Evolutionary conservation across 2,329 filamentous ascomycete genomes (phyloP).

Genomic region (Fusarium sublunatum): DNA sequence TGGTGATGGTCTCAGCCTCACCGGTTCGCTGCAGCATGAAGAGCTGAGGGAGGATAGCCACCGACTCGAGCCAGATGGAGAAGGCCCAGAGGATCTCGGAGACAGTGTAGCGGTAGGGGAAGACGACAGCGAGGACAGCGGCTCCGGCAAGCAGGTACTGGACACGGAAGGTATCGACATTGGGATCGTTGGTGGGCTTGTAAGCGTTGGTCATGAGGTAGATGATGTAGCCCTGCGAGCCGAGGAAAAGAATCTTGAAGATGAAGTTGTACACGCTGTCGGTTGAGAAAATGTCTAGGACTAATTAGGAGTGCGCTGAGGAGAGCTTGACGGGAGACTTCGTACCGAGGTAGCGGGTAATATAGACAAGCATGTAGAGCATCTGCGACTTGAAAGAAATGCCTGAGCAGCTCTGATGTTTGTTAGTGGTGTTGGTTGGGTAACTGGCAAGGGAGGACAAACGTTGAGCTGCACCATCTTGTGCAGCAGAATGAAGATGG

Average conservation of each 20-base stretch:
- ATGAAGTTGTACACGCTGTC: slow-evolving; percentile 88
- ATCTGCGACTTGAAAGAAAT: slow-evolving; percentile 99
- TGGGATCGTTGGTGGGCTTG: slow-evolving; percentile 97
- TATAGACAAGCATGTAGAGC: slow-evolving; percentile 92
- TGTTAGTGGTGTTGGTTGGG: slow-evolving; percentile 34
- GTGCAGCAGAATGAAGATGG: slow-evolving; percentile 92
- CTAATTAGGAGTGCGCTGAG: slow-evolving; percentile 9
- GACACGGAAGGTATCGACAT: slow-evolving; percentile 96
- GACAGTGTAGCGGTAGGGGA: slow-evolving; percentile 85
- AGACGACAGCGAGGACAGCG: slow-evolving; percentile 79
- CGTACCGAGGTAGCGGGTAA: slow-evolving; percentile 88
- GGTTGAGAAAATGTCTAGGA: slow-evolving; percentile 84
- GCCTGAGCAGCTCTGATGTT: slow-evolving; percentile 87
- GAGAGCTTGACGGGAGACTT: background rate
- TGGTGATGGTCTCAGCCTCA: slow-evolving; percentile 99
- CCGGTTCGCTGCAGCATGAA: slow-evolving; percentile 98
- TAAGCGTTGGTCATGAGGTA: slow-evolving; percentile 98
- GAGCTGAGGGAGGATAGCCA: slow-evolving; percentile 95
- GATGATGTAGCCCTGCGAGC: slow-evolving; percentile 89
- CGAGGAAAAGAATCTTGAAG: slow-evolving; percentile 97
- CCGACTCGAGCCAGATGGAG: slow-evolving; percentile 96
- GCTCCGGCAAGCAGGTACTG: slow-evolving; percentile 91
- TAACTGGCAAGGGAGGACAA: slow-evolving; percentile 50
- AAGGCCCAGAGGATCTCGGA: slow-evolving; percentile 96
- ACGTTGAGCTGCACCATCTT: slow-evolving; percentile 97